Evolutionary conservation across 2,329 filamentous ascomycete genomes (phyloP).

Genomic region (Neofusicoccum sp.): DNA sequence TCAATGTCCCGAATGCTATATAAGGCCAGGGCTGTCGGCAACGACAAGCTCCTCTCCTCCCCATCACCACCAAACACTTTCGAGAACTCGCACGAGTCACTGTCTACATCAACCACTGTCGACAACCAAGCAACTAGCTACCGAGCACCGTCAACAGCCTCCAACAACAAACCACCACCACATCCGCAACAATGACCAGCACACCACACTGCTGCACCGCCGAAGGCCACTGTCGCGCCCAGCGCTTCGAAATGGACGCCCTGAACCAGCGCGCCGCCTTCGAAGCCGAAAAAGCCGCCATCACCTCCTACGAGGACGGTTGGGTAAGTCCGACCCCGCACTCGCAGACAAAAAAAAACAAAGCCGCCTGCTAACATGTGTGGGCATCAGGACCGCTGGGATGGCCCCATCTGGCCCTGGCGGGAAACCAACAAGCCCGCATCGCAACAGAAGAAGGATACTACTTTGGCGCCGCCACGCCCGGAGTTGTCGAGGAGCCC

Average conservation of each 20-base stretch:
- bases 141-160: not conserved
- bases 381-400: constrained; percentile 18
- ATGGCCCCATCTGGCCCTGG: constrained; percentile 17
- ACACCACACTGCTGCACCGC: constrained; percentile 20
- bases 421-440: constrained; percentile 16
- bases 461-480: not conserved
- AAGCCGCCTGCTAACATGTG: not conserved
- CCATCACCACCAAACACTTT: constrained; percentile 3
- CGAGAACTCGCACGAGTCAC: not conserved
- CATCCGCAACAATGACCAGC: constrained; percentile 5
- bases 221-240: constrained; percentile 32
- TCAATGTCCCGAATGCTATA: not conserved
- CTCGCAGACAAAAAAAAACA: not conserved
- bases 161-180: not conserved
- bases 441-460: constrained; percentile 12
- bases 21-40: not conserved
- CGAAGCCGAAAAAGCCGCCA: constrained; percentile 27
- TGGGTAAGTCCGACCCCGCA: constrained; percentile 17
- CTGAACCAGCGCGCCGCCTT: constrained; percentile 23
- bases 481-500: constrained; percentile 2
- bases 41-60: not conserved
- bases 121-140: not conserved
- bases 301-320: constrained; percentile 25
- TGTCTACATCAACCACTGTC: not conserved
- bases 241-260: constrained; percentile 29